phyloP scores from a whole-genome alignment of 2,329 filamentous ascomycete genomes.

The Emmonsiellopsis sp. region DNA sequence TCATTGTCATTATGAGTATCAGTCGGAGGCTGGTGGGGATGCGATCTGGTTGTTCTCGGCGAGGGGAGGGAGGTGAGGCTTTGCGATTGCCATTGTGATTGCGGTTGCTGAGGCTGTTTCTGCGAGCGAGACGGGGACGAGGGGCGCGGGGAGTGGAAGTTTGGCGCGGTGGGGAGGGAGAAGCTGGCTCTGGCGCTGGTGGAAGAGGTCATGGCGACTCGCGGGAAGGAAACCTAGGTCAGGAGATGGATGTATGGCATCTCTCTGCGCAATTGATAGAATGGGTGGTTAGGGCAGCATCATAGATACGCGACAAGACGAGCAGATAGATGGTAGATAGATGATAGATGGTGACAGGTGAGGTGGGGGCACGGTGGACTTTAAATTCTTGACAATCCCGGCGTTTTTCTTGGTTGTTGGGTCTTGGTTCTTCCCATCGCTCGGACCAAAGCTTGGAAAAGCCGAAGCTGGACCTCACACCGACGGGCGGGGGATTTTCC shows the following conservation, averaged over 20 bases:
- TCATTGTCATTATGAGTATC: constrained; percentile 2
- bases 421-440: no score
- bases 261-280: no score
- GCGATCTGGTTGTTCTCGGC: constrained; percentile 1
- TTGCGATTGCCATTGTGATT: background rate
- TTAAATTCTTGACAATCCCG: no score
- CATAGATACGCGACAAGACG: no score
- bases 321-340: no score
- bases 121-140: no score
- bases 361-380: no score
- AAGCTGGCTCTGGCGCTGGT: constrained; percentile 20
- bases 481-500: background rate
- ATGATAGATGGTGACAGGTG: no score
- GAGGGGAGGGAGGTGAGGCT: constrained; percentile 9
- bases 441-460: no score
- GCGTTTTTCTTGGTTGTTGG: no score
- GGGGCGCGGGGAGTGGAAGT: constrained; percentile 16
- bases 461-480: background rate
- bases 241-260: no score
- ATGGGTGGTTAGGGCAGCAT: no score
- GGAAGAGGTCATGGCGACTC: constrained; percentile 15
- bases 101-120: background rate
- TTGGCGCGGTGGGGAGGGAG: constrained; percentile 17
- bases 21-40: background rate
- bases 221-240: constrained; percentile 7